Percentiles rank a stretch among this genome's conserved stretches.
Evolutionary conservation across 78 protist genomes (phyloP).

Genomic region (Emiliania huxleyi): DNA sequence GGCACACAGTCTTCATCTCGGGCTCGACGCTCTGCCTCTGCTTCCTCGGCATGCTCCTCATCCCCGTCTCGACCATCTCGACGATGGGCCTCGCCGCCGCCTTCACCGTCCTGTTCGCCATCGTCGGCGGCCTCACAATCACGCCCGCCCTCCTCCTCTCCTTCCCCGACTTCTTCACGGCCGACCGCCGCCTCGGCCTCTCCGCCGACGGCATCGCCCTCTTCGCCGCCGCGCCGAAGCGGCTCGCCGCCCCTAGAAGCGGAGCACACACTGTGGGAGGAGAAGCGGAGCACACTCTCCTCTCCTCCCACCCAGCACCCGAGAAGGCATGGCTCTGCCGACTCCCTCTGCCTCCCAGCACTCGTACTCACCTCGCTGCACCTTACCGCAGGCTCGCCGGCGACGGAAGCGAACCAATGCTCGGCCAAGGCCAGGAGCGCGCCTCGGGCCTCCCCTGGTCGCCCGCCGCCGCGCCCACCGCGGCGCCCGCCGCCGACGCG

Average conservation of each 20-base stretch:
- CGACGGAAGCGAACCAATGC: background rate
- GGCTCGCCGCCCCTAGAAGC: too few relatives aligned
- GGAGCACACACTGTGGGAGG: too few relatives aligned
- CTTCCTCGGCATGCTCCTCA: conserved; percentile 44
- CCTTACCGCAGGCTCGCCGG: background rate
- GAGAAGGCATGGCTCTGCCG: too few relatives aligned
- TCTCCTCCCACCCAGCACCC: too few relatives aligned
- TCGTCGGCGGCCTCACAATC: conserved; percentile 41
- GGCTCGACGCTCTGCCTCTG: conserved; percentile 49
- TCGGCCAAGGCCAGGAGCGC: background rate
- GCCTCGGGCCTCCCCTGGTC: background rate
- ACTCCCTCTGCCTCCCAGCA: too few relatives aligned
- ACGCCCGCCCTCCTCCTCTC: conserved; percentile 60
- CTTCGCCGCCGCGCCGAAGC: too few relatives aligned
- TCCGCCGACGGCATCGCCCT: background rate
- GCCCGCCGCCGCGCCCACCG: background rate
- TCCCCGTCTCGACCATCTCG: conserved; percentile 48
- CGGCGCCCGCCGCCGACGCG: too few relatives aligned
- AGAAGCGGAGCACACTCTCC: background rate
- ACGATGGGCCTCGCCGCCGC: conserved; percentile 56
- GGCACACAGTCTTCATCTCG: conserved; percentile 55
- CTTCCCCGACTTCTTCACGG: conserved; percentile 53
- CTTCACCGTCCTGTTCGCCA: conserved; percentile 39
- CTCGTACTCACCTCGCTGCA: too few relatives aligned
- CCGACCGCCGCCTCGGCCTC: background rate